Evolutionary conservation across 2,329 filamentous ascomycete species (phyloP).

Genomic region (Fusarium piperis): DNA sequence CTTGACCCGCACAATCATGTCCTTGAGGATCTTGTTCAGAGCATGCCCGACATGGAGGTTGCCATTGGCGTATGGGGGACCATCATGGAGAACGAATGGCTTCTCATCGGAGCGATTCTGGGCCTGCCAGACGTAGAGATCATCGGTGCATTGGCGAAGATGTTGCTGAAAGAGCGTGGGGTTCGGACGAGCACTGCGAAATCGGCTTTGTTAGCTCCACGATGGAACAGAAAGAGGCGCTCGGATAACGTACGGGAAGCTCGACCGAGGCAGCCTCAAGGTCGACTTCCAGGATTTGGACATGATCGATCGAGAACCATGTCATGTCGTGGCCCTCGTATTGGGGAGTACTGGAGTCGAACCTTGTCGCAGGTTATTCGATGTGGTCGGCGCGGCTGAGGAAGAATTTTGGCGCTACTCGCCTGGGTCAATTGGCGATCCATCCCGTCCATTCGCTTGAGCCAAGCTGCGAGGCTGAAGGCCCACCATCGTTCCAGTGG

Average conservation of each 20-base stretch:
- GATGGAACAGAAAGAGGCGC: not conserved
- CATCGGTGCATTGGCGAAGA: constrained; percentile 82
- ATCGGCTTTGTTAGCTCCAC: constrained; percentile 31
- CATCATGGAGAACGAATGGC: constrained; percentile 89
- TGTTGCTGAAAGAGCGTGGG: constrained; percentile 64
- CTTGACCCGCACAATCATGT: constrained; percentile 86
- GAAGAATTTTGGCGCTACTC: constrained; percentile 37
- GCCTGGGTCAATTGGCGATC: constrained; percentile 20
- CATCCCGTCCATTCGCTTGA: constrained; percentile 5
- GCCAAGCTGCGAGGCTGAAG: constrained; percentile 41
- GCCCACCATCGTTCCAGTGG: constrained; percentile 8
- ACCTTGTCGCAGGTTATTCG: constrained; percentile 5
- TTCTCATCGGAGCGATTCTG: constrained; percentile 62
- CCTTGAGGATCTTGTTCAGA: constrained; percentile 96
- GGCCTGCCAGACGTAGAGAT: constrained; percentile 89
- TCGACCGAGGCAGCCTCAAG: constrained; percentile 77
- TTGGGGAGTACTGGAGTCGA: constrained; percentile 1
- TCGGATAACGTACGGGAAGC: constrained; percentile 68
- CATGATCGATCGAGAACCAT: constrained; percentile 48
- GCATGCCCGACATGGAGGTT: constrained; percentile 92
- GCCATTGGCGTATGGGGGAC: constrained; percentile 96
- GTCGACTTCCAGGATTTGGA: constrained; percentile 77
- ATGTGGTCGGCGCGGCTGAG: constrained; percentile 25
- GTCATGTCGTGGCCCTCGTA: constrained; percentile 34
- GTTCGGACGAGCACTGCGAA: constrained; percentile 60